These are phyloP conservation scores for Ustilago crameri DNA, from an alignment of 1,284 basidiomycete species.

Conservation along the genomic window DNA sequence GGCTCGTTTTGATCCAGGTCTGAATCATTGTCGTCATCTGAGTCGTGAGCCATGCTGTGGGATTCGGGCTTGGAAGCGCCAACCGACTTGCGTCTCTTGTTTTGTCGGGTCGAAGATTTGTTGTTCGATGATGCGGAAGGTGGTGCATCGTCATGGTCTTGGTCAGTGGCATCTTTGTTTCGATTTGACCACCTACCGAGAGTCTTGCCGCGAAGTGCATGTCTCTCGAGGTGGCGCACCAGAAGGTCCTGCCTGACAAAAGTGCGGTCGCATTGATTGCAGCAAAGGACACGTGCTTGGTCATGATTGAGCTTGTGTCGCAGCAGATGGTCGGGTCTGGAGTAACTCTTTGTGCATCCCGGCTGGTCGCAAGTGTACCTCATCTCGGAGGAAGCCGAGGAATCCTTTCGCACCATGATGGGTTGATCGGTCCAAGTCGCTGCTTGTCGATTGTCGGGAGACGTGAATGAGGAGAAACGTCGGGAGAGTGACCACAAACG, in stretches of 20 bases:
- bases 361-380: constrained; percentile 52
- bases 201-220: constrained; percentile 50
- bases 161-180: constrained; percentile 35
- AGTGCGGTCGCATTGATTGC: constrained; percentile 58
- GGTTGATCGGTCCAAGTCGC: neutral
- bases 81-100: constrained; percentile 23
- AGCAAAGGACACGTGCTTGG: constrained; percentile 45
- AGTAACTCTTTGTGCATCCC: constrained; percentile 55
- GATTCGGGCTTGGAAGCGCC: constrained; percentile 11
- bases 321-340: constrained; percentile 55
- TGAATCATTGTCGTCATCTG: constrained; percentile 17
- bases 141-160: constrained; percentile 25
- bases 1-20: constrained; percentile 7
- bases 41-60: neutral
- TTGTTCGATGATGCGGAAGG: constrained; percentile 12
- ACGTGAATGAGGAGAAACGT: too few relatives aligned
- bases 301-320: constrained; percentile 60
- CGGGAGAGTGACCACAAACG: too few relatives aligned
- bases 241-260: constrained; percentile 59
- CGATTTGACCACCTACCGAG: constrained; percentile 56
- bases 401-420: constrained; percentile 38
- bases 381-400: constrained; percentile 43
- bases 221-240: constrained; percentile 54
- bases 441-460: neutral
- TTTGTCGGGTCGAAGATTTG: constrained; percentile 5